phyloP scores from a whole-genome alignment of 2,329 filamentous ascomycete genomes.

The Eutypella sp. region DNA sequence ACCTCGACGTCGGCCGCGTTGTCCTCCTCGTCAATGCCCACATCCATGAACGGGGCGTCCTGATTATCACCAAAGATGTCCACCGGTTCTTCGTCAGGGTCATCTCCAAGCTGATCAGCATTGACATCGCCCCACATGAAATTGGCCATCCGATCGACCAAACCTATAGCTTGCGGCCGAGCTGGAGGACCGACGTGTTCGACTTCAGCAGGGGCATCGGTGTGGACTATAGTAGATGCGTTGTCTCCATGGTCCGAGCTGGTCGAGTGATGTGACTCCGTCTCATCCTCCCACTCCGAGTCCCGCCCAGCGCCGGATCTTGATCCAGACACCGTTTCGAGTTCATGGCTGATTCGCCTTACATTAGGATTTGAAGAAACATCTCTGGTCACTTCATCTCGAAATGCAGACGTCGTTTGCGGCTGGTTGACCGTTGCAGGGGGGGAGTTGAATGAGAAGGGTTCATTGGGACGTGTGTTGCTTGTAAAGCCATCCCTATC shows the following conservation, averaged over 20 bases:
- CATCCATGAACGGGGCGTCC: conserved; percentile 33
- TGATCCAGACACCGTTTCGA: background rate
- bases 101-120: conserved; percentile 27
- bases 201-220: conserved; percentile 3
- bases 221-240: conserved; percentile 1
- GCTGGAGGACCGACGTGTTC: conserved; percentile 3
- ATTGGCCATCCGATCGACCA: conserved; percentile 44
- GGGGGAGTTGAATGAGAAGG: background rate
- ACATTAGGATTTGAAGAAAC: background rate
- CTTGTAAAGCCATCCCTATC: background rate
- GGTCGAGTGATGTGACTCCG: background rate
- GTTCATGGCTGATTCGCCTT: background rate
- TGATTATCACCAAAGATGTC: conserved; percentile 49
- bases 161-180: conserved; percentile 28
- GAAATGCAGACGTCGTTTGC: background rate
- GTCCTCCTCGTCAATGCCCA: conserved; percentile 24
- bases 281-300: background rate
- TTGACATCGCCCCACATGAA: conserved; percentile 60
- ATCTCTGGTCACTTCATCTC: background rate
- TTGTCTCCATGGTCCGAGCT: background rate
- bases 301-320: background rate
- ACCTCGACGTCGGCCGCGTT: conserved; percentile 38
- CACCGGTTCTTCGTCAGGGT: conserved; percentile 48
- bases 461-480: background rate
- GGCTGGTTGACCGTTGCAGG: background rate